A percentile compares a stretch with the other conserved stretches of the same genome.
phyloP scores from a whole-genome alignment of 176 grass and related monocot species.

The Aechmea fasciata region DNA sequence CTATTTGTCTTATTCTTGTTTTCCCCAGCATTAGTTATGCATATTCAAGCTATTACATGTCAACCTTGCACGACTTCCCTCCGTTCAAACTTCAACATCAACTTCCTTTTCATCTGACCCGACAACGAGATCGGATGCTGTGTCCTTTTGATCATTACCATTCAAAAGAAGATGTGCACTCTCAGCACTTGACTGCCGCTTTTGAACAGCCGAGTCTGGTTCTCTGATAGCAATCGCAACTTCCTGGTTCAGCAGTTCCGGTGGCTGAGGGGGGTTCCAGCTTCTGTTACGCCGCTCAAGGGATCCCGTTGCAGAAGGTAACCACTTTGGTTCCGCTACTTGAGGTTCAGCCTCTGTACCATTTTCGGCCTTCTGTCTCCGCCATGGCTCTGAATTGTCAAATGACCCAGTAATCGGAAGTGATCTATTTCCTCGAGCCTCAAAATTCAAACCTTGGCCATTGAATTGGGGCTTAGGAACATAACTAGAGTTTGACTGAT shows the following conservation, averaged over 20 bases:
- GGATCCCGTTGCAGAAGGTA: neutral
- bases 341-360: neutral
- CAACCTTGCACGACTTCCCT: neutral
- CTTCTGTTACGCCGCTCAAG: neutral
- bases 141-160: neutral
- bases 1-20: neutral
- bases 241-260: neutral
- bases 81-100: neutral
- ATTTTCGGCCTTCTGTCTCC: neutral
- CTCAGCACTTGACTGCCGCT: neutral
- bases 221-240: conserved; percentile 2
- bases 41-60: neutral
- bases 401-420: neutral
- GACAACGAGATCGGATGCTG: neutral
- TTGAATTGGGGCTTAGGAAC: neutral
- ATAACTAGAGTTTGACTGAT: neutral
- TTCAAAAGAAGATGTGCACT: neutral
- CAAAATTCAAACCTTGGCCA: neutral
- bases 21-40: neutral
- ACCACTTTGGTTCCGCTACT: neutral
- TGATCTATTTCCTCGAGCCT: neutral
- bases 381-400: neutral
- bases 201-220: conserved; percentile 2
- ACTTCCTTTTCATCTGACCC: neutral
- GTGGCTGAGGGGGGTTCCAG: neutral